These are phyloP conservation scores for Brassica nigra DNA, from an alignment of 345 rosid species.

Conservation along the genomic window DNA sequence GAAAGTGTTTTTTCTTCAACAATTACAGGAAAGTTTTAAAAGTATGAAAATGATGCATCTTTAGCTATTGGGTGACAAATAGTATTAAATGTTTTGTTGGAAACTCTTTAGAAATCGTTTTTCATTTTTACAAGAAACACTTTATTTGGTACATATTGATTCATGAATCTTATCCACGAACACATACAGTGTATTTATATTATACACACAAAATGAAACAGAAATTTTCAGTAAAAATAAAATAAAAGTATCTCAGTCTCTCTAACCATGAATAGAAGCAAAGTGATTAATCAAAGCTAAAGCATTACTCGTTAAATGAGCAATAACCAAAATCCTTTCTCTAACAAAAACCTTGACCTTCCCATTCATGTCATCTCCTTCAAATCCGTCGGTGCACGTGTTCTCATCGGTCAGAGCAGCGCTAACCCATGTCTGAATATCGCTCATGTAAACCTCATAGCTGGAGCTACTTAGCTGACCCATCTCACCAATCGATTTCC, in stretches of 20 bases:
- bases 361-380: background rate
- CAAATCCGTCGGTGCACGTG: background rate
- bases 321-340: background rate
- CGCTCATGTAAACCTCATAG: background rate
- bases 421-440: constrained; percentile 2
- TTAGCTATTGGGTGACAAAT: background rate
- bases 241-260: background rate
- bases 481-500: constrained; percentile 2
- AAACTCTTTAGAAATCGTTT: background rate
- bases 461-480: background rate
- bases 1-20: background rate
- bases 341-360: background rate
- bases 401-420: constrained; percentile 3
- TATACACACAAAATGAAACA: background rate
- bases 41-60: background rate
- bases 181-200: background rate
- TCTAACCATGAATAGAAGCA: background rate
- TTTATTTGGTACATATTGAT: background rate
- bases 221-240: background rate
- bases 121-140: background rate
- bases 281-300: constrained; percentile 1
- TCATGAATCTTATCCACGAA: background rate
- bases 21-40: background rate
- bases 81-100: background rate
- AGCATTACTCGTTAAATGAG: constrained; percentile 4